A percentile compares a stretch with the other conserved stretches of the same genome.
phyloP scores from a whole-genome alignment of 805 yeast genomes.

The Nakazawaea populi region DNA sequence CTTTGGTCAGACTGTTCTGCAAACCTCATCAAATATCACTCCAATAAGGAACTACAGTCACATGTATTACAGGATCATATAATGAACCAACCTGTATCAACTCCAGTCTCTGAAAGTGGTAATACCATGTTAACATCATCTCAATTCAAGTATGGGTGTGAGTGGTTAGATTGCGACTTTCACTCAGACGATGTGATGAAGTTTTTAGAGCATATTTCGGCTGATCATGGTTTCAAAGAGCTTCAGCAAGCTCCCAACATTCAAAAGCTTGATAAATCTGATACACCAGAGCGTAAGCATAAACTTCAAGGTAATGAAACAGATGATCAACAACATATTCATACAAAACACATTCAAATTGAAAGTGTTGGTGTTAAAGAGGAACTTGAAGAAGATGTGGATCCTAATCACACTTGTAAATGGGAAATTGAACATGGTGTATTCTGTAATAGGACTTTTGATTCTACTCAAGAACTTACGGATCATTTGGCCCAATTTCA shows the following conservation, averaged over 20 bases:
- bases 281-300: neutral
- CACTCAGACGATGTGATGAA: slow-evolving; percentile 44
- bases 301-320: too few relatives aligned
- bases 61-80: slow-evolving; percentile 7
- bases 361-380: neutral
- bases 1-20: slow-evolving; percentile 6
- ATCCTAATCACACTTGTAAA: slow-evolving; percentile 25
- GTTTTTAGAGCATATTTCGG: slow-evolving; percentile 55
- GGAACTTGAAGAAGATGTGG: slow-evolving; percentile 1
- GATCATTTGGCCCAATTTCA: slow-evolving; percentile 66
- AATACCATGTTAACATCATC: neutral
- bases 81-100: neutral
- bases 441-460: slow-evolving; percentile 47
- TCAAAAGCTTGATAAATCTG: slow-evolving; percentile 16
- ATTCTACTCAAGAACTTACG: slow-evolving; percentile 55
- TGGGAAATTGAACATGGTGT: slow-evolving; percentile 29
- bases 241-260: slow-evolving; percentile 17
- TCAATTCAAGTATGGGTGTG: slow-evolving; percentile 40
- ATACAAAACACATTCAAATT: too few relatives aligned
- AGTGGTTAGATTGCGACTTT: slow-evolving; percentile 71
- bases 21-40: neutral
- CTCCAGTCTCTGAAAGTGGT: neutral
- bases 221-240: slow-evolving; percentile 32
- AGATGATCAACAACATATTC: too few relatives aligned
- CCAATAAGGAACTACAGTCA: slow-evolving; percentile 3